Evolutionary conservation across 2,329 filamentous ascomycete species (phyloP).

Genomic region (Cladosporium phlei): DNA sequence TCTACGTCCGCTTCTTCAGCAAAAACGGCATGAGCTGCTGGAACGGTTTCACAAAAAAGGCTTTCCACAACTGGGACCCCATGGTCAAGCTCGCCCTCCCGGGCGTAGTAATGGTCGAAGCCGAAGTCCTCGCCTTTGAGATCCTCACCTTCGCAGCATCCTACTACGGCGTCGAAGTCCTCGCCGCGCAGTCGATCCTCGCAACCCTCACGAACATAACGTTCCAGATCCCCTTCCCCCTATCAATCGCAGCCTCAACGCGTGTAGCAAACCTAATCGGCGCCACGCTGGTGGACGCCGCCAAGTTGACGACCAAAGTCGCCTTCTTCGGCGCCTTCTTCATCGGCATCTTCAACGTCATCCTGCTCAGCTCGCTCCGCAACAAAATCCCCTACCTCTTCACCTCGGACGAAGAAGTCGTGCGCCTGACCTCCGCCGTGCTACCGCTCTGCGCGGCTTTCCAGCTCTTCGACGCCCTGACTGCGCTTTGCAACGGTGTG

Average conservation of each 20-base stretch:
- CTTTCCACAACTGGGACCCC: constrained; percentile 67
- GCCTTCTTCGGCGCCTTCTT: constrained; percentile 61
- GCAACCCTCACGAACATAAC: constrained; percentile 24
- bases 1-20: constrained; percentile 67
- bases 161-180: constrained; percentile 68
- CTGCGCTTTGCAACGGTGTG: constrained; percentile 74
- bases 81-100: constrained; percentile 85
- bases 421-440: constrained; percentile 60
- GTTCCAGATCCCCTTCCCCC: constrained; percentile 63
- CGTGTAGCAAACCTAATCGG: constrained; percentile 88
- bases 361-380: constrained; percentile 63
- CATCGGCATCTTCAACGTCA: constrained; percentile 74
- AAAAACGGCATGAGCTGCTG: constrained; percentile 63
- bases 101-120: constrained; percentile 86
- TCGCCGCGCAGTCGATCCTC: constrained; percentile 64
- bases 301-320: constrained; percentile 71
- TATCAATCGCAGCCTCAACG: constrained; percentile 83
- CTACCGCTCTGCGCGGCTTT: constrained; percentile 80
- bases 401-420: constrained; percentile 61
- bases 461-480: constrained; percentile 80
- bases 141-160: constrained; percentile 76
- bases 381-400: constrained; percentile 71
- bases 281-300: constrained; percentile 72
- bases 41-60: constrained; percentile 66
- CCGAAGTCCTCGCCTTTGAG: constrained; percentile 88